Percentiles rank a stretch among this genome's conserved stretches.
Conservation (phyloP, 805 yeast genomes). For the Millerozyma acaciae region DNA sequence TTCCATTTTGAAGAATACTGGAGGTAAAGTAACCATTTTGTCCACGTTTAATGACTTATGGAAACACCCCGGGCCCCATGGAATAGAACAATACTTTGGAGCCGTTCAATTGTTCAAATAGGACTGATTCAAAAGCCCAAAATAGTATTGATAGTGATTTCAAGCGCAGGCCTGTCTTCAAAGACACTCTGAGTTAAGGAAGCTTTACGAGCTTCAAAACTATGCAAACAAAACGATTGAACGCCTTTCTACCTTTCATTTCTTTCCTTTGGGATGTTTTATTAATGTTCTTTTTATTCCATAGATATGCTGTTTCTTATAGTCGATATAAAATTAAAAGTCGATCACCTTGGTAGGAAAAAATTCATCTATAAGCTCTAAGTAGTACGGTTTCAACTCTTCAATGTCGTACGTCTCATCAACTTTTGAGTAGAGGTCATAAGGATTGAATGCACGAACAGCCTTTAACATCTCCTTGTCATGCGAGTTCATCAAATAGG, state of each 20-base stretch:
- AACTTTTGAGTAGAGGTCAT: slow-evolving; percentile 63
- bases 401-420: slow-evolving; percentile 47
- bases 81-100: slow-evolving; percentile 87
- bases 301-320: too few species aligned
- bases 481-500: slow-evolving; percentile 58
- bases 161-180: too few species aligned
- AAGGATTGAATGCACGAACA: slow-evolving; percentile 63
- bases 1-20: slow-evolving; percentile 54
- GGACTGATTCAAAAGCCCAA: too few species aligned
- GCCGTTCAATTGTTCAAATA: slow-evolving; percentile 41
- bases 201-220: too few species aligned
- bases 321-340: slow-evolving; percentile 32
- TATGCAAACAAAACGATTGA: too few species aligned
- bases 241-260: too few species aligned
- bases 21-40: slow-evolving; percentile 63
- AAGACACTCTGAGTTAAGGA: too few species aligned
- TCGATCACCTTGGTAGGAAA: slow-evolving; percentile 57
- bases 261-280: slow-evolving; percentile 1
- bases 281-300: background rate
- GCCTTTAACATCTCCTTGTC: slow-evolving; percentile 60
- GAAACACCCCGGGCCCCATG: slow-evolving; percentile 81
- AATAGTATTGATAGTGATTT: too few species aligned
- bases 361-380: slow-evolving; percentile 61
- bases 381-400: slow-evolving; percentile 53
- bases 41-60: slow-evolving; percentile 83